These are phyloP conservation scores for Colletotrichum graminicola DNA, from an alignment of 2,329 filamentous ascomycete species.

Conservation along the genomic window DNA sequence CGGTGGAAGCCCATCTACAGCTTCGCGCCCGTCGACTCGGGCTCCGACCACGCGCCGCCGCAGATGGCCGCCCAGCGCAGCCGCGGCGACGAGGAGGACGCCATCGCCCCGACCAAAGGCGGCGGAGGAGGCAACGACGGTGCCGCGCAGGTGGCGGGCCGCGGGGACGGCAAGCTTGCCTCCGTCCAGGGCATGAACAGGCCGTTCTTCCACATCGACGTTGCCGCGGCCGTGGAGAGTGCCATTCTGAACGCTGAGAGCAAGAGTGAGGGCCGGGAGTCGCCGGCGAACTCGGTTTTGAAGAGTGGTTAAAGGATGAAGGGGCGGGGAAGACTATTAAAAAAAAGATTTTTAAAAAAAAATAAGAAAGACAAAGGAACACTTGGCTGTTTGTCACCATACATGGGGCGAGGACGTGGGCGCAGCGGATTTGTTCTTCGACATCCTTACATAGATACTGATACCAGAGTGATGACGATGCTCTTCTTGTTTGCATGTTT, in stretches of 20 bases:
- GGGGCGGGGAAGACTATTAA: accelerated
- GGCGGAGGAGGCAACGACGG: slow-evolving; percentile 26
- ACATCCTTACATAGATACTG: slow-evolving; percentile 7
- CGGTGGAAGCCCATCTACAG: slow-evolving; percentile 53
- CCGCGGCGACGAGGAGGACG: slow-evolving; percentile 41
- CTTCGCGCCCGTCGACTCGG: slow-evolving; percentile 47
- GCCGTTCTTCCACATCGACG: slow-evolving; percentile 66
- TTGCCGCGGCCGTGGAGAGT: slow-evolving; percentile 62
- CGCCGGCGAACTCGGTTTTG: slow-evolving; percentile 33
- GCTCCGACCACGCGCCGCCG: slow-evolving; percentile 39
- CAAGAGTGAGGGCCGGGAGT: slow-evolving; percentile 30
- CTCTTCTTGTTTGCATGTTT: slow-evolving; percentile 24
- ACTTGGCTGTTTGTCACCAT: background rate
- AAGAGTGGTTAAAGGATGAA: slow-evolving; percentile 30
- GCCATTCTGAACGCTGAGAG: slow-evolving; percentile 52
- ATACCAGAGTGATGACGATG: slow-evolving; percentile 16
- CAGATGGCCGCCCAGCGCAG: slow-evolving; percentile 29
- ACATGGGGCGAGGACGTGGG: background rate
- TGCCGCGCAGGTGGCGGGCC: slow-evolving; percentile 41
- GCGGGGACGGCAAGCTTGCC: slow-evolving; percentile 47
- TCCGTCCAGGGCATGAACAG: slow-evolving; percentile 61
- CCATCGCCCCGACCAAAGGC: slow-evolving; percentile 31
- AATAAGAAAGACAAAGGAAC: background rate
- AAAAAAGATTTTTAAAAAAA: background rate
- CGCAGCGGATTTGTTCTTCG: background rate